These are phyloP conservation scores for Vigna angularis DNA, from an alignment of 306 rosid species.

Conservation along the genomic window DNA sequence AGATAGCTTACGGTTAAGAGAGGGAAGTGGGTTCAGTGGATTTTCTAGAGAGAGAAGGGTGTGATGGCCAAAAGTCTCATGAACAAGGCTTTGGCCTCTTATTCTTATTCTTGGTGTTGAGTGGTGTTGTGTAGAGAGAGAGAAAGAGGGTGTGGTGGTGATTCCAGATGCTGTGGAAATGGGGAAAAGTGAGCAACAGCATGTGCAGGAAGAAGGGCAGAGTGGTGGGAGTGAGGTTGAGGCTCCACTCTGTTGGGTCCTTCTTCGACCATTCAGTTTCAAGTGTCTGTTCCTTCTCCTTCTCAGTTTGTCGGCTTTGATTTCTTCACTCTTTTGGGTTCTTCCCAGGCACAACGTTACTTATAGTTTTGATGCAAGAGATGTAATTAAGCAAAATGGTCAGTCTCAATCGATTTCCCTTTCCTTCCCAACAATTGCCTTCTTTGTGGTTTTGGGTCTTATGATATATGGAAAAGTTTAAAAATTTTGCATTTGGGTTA, in stretches of 20 bases:
- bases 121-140: constrained; percentile 1
- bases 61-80: constrained; percentile 10
- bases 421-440: neutral
- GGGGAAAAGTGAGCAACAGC: constrained; percentile 50
- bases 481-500: neutral
- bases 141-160: constrained; percentile 28
- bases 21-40: constrained; percentile 31
- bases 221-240: constrained; percentile 1
- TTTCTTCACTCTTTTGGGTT: constrained; percentile 84
- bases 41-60: constrained; percentile 25
- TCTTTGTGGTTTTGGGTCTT: neutral
- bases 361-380: constrained; percentile 65
- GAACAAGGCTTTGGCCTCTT: constrained; percentile 49
- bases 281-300: constrained; percentile 74
- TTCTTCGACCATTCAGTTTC: constrained; percentile 59
- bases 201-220: constrained; percentile 39
- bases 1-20: constrained; percentile 10
- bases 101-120: constrained; percentile 3
- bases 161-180: constrained; percentile 60
- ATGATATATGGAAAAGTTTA: neutral
- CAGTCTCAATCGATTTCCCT: neutral
- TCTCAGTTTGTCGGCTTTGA: constrained; percentile 61
- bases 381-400: constrained; percentile 73
- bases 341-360: constrained; percentile 57
- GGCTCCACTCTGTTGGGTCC: constrained; percentile 46